Conservation (phyloP, 192 early-diverging fungal genomes). For the Physocladia obscura region DNA sequence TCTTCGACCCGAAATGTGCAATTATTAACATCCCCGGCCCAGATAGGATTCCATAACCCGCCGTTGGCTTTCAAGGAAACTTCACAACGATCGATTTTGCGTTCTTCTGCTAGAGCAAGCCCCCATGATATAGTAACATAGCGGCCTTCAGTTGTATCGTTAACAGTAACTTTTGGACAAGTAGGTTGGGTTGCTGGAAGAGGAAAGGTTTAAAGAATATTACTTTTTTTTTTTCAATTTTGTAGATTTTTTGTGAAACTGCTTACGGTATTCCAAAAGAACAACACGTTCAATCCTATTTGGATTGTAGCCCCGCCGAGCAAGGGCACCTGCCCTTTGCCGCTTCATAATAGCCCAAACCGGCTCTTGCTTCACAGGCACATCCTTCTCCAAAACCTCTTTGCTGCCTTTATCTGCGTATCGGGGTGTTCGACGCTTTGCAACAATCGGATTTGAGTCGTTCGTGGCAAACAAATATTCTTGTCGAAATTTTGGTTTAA, state of each 20-base stretch:
- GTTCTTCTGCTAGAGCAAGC: neutral
- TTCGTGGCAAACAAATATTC: neutral
- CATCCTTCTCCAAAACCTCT: neutral
- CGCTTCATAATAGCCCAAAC: slow-evolving; percentile 15
- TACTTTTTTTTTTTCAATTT: neutral
- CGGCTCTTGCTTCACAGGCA: slow-evolving; percentile 7
- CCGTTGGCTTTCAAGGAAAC: slow-evolving; percentile 11
- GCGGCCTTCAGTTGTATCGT: neutral
- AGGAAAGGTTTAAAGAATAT: neutral
- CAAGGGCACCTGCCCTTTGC: neutral
- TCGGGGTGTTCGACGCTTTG: neutral
- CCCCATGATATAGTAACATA: neutral
- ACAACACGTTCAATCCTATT: slow-evolving; percentile 18
- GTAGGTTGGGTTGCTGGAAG: slow-evolving; percentile 22
- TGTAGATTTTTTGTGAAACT: neutral
- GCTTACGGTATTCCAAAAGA: slow-evolving; percentile 16
- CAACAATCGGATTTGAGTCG: neutral
- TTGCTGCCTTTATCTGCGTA: neutral
- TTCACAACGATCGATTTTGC: neutral
- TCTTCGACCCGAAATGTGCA: slow-evolving; percentile 13
- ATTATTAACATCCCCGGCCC: neutral
- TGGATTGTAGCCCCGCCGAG: neutral
- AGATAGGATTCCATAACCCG: slow-evolving; percentile 3
- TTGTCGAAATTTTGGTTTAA: neutral
- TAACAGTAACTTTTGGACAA: slow-evolving; percentile 11